Base-by-base conservation (phyloP, 2,329 filamentous ascomycete genomes). In the Spiromastix sp. region DNA sequence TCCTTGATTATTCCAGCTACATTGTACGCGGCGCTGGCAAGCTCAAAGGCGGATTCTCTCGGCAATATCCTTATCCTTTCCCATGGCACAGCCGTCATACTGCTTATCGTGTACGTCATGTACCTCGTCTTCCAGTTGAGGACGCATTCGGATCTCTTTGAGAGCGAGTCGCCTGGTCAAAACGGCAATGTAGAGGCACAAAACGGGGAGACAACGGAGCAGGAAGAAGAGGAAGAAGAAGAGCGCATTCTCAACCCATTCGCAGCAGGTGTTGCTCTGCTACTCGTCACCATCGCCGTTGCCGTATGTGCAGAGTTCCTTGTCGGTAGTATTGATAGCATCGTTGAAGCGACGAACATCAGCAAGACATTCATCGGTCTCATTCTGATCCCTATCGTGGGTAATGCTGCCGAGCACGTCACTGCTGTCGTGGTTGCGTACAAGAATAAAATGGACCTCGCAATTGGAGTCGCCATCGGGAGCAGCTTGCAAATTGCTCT, bases 401-500 rank as follows among this genome's bases (percentile, higher is more conserved):
- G 81, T 28, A 86, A 86, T 48, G 81, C 81, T 2, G 81, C 81
- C 2, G 81, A 87, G 56, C 82, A 87, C 50, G 82, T 86, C 25
- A 87, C 83, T 1, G 83, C 83, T 12, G 79, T 85, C 12, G 79
- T 86, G 19, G 82, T 87, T 17, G 81, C 83, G 0, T 67, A 78
- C 43, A 81, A 84, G 57, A 74, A 87, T 61, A 87, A 71, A 54
- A 71, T 71, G 68, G 67, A 71, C 42, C 55, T 67, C 25, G 77
- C 83, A 19, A 83, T 89, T 66, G 80, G 81, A 27, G 82, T 89
- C 33, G 83, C 83, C 18, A 82, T 89, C 50, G 83, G 83, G 30
- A 85, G 79, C 40, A 84, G 79, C 56, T 78, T 89, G 54, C 83
- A 89, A 59, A 89, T 89, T 49, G 82, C 83, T 15, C 68, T 89